These are phyloP conservation scores for Tolypocladium album DNA, from an alignment of 2,329 filamentous ascomycete genomes.

Conservation along the genomic window DNA sequence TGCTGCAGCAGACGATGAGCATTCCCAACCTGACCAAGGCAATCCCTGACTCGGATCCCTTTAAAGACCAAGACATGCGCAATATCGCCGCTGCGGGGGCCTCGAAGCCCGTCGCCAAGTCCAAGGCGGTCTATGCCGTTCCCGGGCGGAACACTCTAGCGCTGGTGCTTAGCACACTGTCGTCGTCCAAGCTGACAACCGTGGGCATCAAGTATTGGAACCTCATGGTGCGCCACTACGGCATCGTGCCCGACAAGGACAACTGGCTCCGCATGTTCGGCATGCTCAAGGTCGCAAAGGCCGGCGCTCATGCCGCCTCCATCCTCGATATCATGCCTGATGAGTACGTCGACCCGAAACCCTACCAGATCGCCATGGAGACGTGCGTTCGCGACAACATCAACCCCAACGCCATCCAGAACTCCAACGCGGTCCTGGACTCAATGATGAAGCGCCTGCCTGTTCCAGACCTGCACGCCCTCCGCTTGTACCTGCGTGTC, in stretches of 20 bases:
- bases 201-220: conserved; percentile 73
- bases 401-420: conserved; percentile 57
- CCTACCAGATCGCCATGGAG: conserved; percentile 63
- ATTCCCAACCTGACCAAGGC: conserved; percentile 46
- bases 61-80: conserved; percentile 10
- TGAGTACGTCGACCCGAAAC: conserved; percentile 32
- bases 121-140: conserved; percentile 22
- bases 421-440: conserved; percentile 55
- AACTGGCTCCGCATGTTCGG: conserved; percentile 62
- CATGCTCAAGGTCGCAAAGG: conserved; percentile 53
- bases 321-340: conserved; percentile 46
- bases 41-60: conserved; percentile 6
- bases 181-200: conserved; percentile 46
- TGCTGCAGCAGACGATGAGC: conserved; percentile 75
- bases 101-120: conserved; percentile 1
- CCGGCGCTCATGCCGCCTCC: conserved; percentile 49
- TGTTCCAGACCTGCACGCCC: conserved; percentile 36
- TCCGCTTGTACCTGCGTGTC: conserved; percentile 46
- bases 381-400: conserved; percentile 66
- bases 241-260: conserved; percentile 59
- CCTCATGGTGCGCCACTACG: conserved; percentile 48
- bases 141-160: conserved; percentile 53
- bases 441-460: conserved; percentile 39
- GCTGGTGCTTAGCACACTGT: conserved; percentile 55
- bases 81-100: conserved; percentile 7